Conservation (phyloP, 768 basidiomycete species). For the Phylloporus sp. region DNA sequence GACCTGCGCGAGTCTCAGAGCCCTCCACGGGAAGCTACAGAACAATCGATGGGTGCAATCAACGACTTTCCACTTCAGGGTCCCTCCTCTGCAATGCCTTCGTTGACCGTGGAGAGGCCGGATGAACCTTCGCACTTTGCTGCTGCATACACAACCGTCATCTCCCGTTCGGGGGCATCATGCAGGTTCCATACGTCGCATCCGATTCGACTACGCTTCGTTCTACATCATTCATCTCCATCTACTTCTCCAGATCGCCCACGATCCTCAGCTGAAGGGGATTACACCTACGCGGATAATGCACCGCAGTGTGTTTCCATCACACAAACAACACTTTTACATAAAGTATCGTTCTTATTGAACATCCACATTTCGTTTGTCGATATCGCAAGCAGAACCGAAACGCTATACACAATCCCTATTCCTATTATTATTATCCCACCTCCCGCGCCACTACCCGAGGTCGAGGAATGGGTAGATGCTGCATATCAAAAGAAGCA, state of each 20-base stretch:
- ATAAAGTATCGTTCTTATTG: conserved; percentile 76
- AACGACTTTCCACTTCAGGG: conserved; percentile 25
- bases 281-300: conserved; percentile 47
- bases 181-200: conserved; percentile 82
- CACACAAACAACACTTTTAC: conserved; percentile 78
- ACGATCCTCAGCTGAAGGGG: conserved; percentile 39
- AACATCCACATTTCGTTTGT: conserved; percentile 75
- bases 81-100: conserved; percentile 27
- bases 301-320: conserved; percentile 71
- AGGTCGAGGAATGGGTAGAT: conserved; percentile 69
- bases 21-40: conserved; percentile 21
- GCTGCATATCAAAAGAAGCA: conserved; percentile 85
- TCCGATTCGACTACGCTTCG: conserved; percentile 72
- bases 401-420: conserved; percentile 57
- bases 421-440: conserved; percentile 74
- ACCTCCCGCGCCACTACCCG: conserved; percentile 72
- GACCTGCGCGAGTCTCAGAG: conserved; percentile 27
- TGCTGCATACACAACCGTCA: conserved; percentile 47
- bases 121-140: conserved; percentile 35
- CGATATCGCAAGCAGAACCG: conserved; percentile 62
- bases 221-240: conserved; percentile 64
- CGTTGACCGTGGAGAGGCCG: conserved; percentile 25
- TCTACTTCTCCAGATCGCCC: conserved; percentile 48
- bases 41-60: conserved; percentile 10
- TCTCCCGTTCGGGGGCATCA: conserved; percentile 87